Base-by-base conservation (phyloP, 805 yeast species). In the Sugiyamaella mastotermitis region DNA sequence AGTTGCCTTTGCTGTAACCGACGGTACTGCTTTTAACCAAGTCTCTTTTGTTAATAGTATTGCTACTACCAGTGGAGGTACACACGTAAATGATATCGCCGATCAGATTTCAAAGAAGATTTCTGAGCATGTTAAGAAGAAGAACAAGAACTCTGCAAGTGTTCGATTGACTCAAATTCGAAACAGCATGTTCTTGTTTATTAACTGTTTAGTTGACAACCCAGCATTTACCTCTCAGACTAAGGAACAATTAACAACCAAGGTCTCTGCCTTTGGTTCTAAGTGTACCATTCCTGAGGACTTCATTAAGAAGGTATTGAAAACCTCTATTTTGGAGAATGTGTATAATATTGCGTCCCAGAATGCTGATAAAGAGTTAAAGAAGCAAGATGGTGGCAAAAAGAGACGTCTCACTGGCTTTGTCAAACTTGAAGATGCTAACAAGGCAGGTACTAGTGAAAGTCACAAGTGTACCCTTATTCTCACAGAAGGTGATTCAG, bases 151-250 rank as follows among this genome's bases (percentile, higher is more conserved):
- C 39, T 67, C 66, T 41, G 78, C 86, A 11, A 78, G 77, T 61
- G 76, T 92, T 43, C 84, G 82, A 51, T 92, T 95, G 3, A 80
- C 80, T 50, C 97, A 92, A 62, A 83, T 92, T 41, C 79, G 80
- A 56, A 86, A 80, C 61, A 82, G 87, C 60, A 83, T 92, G 80
- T 92, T 92, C 52, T 54, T 92, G 24, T 92, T 92, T 52, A 69
- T 92, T 45, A 92, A 92, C 60, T 86, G 96, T 71, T 68, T 88
- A 50, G 79, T 92, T 61, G 96, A 87, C 57, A 92, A 92, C 52
- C 98, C 98, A 0, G 94, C 97, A 0, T 92, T 92, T 58, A 87
- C 97, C 0, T 88, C 97, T 0, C 98, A 92, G 64, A 92, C 98
- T 0, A 92, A 92, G 56, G 98, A 92, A 59, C 95, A 87, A 56